Conservation (phyloP, 2,329 filamentous ascomycete genomes). For the Fonsecaea erecta region DNA sequence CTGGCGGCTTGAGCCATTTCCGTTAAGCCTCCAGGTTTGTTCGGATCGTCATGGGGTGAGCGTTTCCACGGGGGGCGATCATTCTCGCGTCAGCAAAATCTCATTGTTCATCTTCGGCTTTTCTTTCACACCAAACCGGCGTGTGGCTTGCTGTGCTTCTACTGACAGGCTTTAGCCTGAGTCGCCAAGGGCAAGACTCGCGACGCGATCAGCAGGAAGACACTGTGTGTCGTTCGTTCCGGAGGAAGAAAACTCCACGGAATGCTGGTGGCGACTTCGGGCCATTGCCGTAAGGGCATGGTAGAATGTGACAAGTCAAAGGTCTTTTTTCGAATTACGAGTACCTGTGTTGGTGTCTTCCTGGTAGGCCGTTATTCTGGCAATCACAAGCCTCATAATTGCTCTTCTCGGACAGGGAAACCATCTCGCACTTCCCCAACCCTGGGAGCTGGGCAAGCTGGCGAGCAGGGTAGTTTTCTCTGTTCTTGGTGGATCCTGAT, state of each 20-base stretch:
- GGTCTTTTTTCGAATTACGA: not conserved
- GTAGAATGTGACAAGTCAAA: constrained; percentile 1
- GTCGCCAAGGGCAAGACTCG: not conserved
- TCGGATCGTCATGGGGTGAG: not conserved
- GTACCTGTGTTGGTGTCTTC: not conserved
- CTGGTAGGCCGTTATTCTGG: not conserved
- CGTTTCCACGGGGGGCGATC: not conserved
- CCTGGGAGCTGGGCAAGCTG: not conserved
- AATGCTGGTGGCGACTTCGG: not conserved
- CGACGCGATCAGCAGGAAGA: not conserved
- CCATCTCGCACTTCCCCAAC: not conserved
- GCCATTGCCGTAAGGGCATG: not conserved
- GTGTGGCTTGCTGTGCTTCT: not conserved
- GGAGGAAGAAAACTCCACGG: not conserved
- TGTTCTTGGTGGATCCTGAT: constrained; percentile 11
- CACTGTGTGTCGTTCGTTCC: not conserved
- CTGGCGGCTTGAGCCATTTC: not conserved
- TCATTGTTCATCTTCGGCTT: not conserved
- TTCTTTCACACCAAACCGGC: not conserved
- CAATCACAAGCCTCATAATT: not conserved
- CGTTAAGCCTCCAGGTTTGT: not conserved
- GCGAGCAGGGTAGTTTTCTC: not conserved
- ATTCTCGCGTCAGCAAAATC: not conserved
- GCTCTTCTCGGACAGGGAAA: not conserved
- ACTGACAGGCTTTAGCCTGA: not conserved